Evolutionary conservation across 78 protist genomes (phyloP), one percentile per base, ranked within the genome.

Genomic region (Dictyostelium purpureum): DNA sequence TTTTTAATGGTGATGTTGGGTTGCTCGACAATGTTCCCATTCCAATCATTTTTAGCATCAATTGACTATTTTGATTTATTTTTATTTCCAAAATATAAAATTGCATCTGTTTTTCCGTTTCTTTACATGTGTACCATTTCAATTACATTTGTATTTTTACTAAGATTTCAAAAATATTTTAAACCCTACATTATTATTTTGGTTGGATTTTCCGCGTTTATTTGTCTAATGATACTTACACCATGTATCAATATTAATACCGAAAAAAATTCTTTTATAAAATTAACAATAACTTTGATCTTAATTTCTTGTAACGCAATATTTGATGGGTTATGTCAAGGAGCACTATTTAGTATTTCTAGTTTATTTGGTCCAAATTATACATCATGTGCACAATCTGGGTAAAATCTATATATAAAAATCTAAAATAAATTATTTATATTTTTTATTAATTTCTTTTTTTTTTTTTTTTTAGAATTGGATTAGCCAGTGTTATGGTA

Each of bases 241-340:
- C 87, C 87, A 35, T 31, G 59, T 16, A 45, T 79, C 6, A 79
- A 43, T 19, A 45, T 79, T 38, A 45, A 59, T 21, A 28, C 38
- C 12, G 42, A 49, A 28, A 45, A 37, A 11, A 75, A 75, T 35
- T 18, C 79, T 6, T 9, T 26, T n/a, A 70, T 45, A 2, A 24
- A 56, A 0, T 81, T 69, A 9, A 40, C 42, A 14, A 45, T 85
- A 1, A 85, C 80, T 6, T 16, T 85, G 31, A 1, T 85, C 12
- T 31, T 85, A 0, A 73, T 85, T 19, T 63, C 18, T 1, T n/a
- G n/a, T 9, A 70, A 74, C 10, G 81, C 80, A 54, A 54, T 85
- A 0, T 21, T 73, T 18, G 91, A 85, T 85, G 91, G 81, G 0
- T 73, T 85, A 40, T 78, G 65, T n/a, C 91, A 85, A 73, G 81